Conservation (phyloP, 768 basidiomycete species). For the Tricholoma terreum region DNA sequence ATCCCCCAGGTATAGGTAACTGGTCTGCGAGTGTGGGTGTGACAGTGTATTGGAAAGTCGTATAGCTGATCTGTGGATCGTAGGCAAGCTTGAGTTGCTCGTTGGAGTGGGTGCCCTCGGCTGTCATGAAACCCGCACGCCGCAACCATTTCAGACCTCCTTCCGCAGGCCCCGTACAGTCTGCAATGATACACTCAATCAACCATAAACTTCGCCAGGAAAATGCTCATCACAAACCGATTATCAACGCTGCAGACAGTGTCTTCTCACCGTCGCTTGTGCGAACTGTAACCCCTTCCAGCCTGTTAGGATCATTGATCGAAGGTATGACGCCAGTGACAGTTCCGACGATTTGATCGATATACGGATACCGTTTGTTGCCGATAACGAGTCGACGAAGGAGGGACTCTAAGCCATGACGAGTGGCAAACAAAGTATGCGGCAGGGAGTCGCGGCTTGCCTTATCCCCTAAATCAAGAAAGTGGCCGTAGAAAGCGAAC, state of each 20-base stretch:
- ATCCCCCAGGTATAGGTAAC: neutral
- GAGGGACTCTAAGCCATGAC: constrained; percentile 27
- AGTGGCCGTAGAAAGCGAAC: constrained; percentile 10
- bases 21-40: neutral
- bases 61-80: neutral
- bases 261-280: neutral
- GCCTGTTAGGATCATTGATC: constrained; percentile 6
- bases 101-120: neutral
- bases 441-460: constrained; percentile 11
- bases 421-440: constrained; percentile 17
- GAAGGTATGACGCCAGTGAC: constrained; percentile 23
- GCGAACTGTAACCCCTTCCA: constrained; percentile 14
- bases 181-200: constrained; percentile 9
- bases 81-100: neutral
- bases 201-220: neutral
- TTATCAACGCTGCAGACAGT: neutral
- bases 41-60: neutral
- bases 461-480: constrained; percentile 7
- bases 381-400: constrained; percentile 23
- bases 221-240: neutral
- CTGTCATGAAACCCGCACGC: constrained; percentile 16
- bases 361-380: constrained; percentile 16
- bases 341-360: constrained; percentile 22
- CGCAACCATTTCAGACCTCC: constrained; percentile 26
- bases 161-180: constrained; percentile 28